Percentiles rank a stretch among this genome's conserved stretches.
Evolutionary conservation across 225 moss, liverwort and hornwort species (phyloP).

Genomic region (Bryum argenteum): DNA sequence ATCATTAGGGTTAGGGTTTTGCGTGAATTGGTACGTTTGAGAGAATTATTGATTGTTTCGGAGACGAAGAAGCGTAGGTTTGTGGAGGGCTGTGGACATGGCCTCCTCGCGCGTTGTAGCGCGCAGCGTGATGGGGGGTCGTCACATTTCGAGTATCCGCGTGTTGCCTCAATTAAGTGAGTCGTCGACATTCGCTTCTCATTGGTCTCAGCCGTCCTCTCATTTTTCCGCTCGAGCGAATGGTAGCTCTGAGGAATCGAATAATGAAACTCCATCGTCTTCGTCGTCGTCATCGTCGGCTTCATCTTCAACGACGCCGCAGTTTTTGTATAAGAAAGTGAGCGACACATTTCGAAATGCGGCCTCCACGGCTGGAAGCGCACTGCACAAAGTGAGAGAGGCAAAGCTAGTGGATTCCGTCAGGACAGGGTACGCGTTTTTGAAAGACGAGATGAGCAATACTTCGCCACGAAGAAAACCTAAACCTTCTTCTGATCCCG

Average conservation of each 20-base stretch:
- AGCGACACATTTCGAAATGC: conserved; percentile 55
- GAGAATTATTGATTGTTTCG: background rate
- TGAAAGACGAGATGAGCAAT: conserved; percentile 63
- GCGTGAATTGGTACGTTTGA: background rate
- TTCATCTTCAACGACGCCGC: conserved; percentile 40
- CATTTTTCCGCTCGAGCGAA: conserved; percentile 32
- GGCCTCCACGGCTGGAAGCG: conserved; percentile 49
- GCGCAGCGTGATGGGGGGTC: conserved; percentile 45
- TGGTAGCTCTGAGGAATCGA: conserved; percentile 36
- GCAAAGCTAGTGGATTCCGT: conserved; percentile 59
- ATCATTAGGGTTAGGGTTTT: conserved; percentile 49
- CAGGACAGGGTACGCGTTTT: conserved; percentile 53
- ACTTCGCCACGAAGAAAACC: conserved; percentile 52
- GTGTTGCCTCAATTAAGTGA: conserved; percentile 43
- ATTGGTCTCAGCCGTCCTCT: conserved; percentile 22
- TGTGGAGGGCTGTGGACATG: conserved; percentile 24
- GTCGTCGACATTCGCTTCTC: conserved; percentile 13
- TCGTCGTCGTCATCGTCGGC: conserved; percentile 25
- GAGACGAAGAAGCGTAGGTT: background rate
- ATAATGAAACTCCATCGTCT: conserved; percentile 31
- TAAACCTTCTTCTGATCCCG: conserved; percentile 23
- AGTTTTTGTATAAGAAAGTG: conserved; percentile 49
- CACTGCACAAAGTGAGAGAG: conserved; percentile 53
- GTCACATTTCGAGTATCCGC: conserved; percentile 38
- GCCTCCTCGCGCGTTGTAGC: conserved; percentile 46